Base-by-base conservation (phyloP, 768 basidiomycete genomes). In the Thelephora aurantiotincta region DNA sequence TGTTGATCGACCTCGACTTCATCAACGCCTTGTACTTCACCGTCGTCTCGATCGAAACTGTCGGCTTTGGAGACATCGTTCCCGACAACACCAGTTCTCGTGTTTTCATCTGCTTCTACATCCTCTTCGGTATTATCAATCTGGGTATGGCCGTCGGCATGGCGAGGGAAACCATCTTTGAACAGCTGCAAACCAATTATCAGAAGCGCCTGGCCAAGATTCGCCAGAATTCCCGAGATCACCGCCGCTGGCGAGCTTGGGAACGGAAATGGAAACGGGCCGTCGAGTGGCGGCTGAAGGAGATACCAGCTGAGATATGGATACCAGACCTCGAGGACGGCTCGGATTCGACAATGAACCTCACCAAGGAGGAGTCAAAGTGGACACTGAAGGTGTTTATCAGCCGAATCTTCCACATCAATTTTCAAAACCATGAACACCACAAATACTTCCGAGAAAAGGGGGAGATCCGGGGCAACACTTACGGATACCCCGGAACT, bases 1-100 rank as follows among this genome's bases (percentile, higher is more conserved):
- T 75, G 49, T 62, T 78, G 20, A 60, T 80, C 38, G 47, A 70
- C 3, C 68, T 84, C 30, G 60, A 67, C 16, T 91, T 84, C 59
- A 70, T 88, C 54, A 68, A 86, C 57, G 79, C 77, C 0, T 67
- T 90, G n/a, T 89, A 87, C 58, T 88, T 87, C 56, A 75, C 79
- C 6, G 69, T 85, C 35, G 75, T 77, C 14, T 72, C 82, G 3
- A 80, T 89, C 50, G 82, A 87, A 59, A 82, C 59, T 6, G 54
- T 63, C 49, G 78, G 81, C 4, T 86, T 87, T 56, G 86, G 86
- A n/a, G 86, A 89, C 56, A 79, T 87, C 46, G 59, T 65, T 9
- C 83, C 84, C 2, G 46, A 38, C 2, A 64, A 67, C 2, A 63
- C 74, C 2, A 69, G 69, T 0, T 65, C 74, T 3, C 77, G 77